Base-by-base conservation (phyloP, 148 eudicot species). In the Polygonum maritimum region DNA sequence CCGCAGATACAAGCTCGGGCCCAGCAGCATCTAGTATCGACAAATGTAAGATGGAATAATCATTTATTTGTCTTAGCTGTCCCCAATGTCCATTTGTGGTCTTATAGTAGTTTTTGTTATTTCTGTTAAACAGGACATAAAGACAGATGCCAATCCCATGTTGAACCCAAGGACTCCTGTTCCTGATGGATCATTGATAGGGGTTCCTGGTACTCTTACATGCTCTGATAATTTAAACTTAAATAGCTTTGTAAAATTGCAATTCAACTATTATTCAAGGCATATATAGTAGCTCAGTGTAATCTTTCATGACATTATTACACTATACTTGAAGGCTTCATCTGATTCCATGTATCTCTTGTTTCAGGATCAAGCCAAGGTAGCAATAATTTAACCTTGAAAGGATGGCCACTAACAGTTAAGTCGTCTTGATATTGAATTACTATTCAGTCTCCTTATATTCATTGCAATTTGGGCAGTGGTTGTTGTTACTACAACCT, bases 381-480 rank as follows among this genome's bases (percentile, higher is more conserved):
- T 79, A 80, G 88, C 33, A 89, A 84, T 75, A 91, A 81, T 83
- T 78, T 88, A 82, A 88, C 91, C 38, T 78, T 91, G 82, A 88
- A 91, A 79, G 96, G 96, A 79, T 89, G 93, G 93, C 96, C 96
- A 60, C 88, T 91, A 75, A 86, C 90, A 12, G 96, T 91, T 72
- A 80, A 86, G 93, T 88, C 19, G 31, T 36, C 77, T 77, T 51
- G 45, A n/a, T 18, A 16, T 75, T 22, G 63, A 57, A 57, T 57
- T 57, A 19, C 2, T 2, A 57, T 7, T 21, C 62, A 55, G 22
- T n/a, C 22, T 55, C 9, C 7, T n/a, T 55, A 55, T 55, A 19
- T 7, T 21, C 19, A 55, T 55, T 55, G 62, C 7, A 55, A 8
- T 26, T 26, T 26, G 15, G 38, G 36, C 67, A 22, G 35, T 60